Evolutionary conservation across 2,329 filamentous ascomycete genomes (phyloP).

Genomic region (Microcera coccophila): DNA sequence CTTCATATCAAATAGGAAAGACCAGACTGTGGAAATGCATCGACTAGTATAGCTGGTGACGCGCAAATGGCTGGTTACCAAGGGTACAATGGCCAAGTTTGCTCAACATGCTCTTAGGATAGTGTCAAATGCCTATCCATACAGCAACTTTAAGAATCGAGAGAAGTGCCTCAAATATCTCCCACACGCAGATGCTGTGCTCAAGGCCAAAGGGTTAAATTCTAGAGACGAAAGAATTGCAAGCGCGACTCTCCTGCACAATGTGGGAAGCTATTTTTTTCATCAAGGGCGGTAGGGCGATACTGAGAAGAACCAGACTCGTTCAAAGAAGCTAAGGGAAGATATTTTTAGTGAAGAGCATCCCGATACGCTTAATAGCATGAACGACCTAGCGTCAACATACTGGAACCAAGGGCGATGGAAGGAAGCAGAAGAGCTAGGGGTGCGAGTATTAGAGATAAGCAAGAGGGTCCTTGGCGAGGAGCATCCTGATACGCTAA

Average conservation of each 20-base stretch:
- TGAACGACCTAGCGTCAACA: not conserved
- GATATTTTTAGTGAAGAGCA: not conserved
- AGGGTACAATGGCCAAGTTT: not conserved
- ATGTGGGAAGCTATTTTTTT: not conserved
- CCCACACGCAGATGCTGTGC: conserved; percentile 17
- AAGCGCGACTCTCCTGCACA: not conserved
- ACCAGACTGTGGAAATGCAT: conserved; percentile 36
- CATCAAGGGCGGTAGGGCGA: not conserved
- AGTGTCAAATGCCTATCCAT: conserved; percentile 17
- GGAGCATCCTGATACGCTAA: not conserved
- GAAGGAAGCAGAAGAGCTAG: not conserved
- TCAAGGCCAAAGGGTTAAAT: not conserved
- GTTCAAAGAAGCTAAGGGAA: not conserved
- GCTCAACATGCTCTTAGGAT: conserved; percentile 16
- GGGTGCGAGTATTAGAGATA: not conserved
- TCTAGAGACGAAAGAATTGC: not conserved
- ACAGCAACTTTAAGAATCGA: conserved; percentile 4
- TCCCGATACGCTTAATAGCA: not conserved
- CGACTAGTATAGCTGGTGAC: conserved; percentile 35
- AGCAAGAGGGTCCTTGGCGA: not conserved
- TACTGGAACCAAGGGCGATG: not conserved
- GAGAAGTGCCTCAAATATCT: conserved; percentile 13
- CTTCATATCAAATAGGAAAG: conserved; percentile 28
- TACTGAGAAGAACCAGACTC: not conserved
- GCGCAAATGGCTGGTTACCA: conserved; percentile 23